Evolutionary conservation across 2,329 filamentous ascomycete species (phyloP).

Genomic region (Acrodontium crateriforme): DNA sequence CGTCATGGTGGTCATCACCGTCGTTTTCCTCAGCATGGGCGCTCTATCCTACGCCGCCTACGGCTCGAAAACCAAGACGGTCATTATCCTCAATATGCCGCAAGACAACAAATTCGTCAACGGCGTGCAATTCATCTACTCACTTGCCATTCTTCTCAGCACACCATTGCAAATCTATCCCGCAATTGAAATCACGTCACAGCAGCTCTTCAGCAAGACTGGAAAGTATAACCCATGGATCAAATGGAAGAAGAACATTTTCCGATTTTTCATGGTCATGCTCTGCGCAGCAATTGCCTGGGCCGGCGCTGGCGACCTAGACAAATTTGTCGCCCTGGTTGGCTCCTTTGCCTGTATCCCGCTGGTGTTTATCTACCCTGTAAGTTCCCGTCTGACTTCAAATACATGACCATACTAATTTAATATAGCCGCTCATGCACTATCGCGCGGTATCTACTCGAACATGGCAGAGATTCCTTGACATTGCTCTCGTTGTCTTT

Average conservation of each 20-base stretch:
- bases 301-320: conserved; percentile 81
- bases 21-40: conserved; percentile 81
- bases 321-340: conserved; percentile 94
- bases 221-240: conserved; percentile 97
- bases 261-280: conserved; percentile 84
- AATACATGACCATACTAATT: conserved; percentile 13
- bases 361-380: conserved; percentile 92
- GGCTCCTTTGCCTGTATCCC: conserved; percentile 97
- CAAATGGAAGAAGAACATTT: conserved; percentile 99
- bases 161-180: conserved; percentile 96
- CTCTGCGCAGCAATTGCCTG: conserved; percentile 79
- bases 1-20: conserved; percentile 91
- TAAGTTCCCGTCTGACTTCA: conserved; percentile 45
- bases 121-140: conserved; percentile 90
- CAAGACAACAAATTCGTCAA: conserved; percentile 95
- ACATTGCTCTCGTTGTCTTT: conserved; percentile 66
- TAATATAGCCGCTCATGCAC: conserved; percentile 71
- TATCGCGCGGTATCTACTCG: conserved; percentile 64
- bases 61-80: conserved; percentile 87
- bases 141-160: conserved; percentile 88
- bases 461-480: conserved; percentile 51
- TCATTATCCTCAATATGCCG: conserved; percentile 88
- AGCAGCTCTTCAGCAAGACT: conserved; percentile 81
- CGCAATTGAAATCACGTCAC: conserved; percentile 90
- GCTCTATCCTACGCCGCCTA: conserved; percentile 93